A percentile compares a stretch with the other conserved stretches of the same genome.
These are phyloP conservation scores for Thamnidium elegans DNA, from an alignment of 192 early-diverging fungal species.

Conservation along the genomic window DNA sequence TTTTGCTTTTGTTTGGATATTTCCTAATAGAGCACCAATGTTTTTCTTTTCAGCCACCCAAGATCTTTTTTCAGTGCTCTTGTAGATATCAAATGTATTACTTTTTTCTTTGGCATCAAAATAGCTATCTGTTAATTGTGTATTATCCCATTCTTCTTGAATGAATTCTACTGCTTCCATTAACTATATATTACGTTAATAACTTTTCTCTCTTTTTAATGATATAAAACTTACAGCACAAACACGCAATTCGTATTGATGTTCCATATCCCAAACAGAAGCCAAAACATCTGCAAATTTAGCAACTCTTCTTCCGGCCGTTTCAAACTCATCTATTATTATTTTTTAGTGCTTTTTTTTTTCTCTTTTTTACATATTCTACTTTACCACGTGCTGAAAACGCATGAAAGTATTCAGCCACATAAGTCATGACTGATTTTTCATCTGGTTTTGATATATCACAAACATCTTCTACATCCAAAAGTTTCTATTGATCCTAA, in stretches of 20 bases:
- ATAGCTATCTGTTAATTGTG: conserved; percentile 67
- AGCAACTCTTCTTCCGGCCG: conserved; percentile 88
- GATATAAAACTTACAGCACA: conserved; percentile 36
- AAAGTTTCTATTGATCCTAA: conserved; percentile 57
- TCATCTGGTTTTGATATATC: conserved; percentile 94
- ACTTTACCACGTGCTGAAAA: conserved; percentile 77
- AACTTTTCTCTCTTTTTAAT: neutral
- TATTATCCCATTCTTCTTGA: conserved; percentile 64
- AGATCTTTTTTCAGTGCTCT: conserved; percentile 71
- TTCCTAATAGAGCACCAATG: conserved; percentile 86
- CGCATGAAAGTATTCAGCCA: conserved; percentile 97
- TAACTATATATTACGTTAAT: conserved; percentile 37
- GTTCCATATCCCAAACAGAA: conserved; percentile 89
- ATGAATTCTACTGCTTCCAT: conserved; percentile 65
- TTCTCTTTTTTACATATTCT: neutral
- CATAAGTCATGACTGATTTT: conserved; percentile 96
- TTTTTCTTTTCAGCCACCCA: conserved; percentile 93
- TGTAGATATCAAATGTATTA: conserved; percentile 79
- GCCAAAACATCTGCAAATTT: conserved; percentile 88
- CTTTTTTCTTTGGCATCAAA: conserved; percentile 72
- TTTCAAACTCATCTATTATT: conserved; percentile 69
- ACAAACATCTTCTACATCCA: conserved; percentile 95
- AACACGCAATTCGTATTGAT: conserved; percentile 90
- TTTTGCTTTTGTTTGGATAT: conserved; percentile 95
- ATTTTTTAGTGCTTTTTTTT: neutral